phyloP scores from a whole-genome alignment of 2,329 filamentous ascomycete species.

The Hymenoscyphus infarciens region DNA sequence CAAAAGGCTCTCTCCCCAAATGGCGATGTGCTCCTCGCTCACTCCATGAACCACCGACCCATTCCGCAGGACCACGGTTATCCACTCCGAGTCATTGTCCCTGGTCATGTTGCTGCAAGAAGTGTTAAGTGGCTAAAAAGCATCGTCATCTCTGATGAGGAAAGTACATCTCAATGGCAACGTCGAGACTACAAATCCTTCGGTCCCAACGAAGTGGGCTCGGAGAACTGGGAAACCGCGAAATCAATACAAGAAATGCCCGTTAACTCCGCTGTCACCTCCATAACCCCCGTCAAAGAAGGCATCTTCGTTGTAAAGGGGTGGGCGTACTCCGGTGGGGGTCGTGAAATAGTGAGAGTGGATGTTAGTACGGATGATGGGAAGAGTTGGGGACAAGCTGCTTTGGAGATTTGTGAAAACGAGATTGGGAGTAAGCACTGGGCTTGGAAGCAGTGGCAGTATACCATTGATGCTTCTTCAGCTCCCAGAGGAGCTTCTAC shows the following conservation, averaged over 20 bases:
- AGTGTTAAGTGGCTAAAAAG: constrained; percentile 46
- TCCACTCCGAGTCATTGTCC: constrained; percentile 41
- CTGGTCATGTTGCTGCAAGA: constrained; percentile 43
- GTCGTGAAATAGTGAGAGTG: constrained; percentile 47
- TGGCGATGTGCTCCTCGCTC: constrained; percentile 48
- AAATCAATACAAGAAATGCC: constrained; percentile 65
- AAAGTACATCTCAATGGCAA: constrained; percentile 44
- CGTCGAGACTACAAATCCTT: constrained; percentile 67
- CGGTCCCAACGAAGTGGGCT: constrained; percentile 54
- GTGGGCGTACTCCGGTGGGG: constrained; percentile 48
- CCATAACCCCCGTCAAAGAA: constrained; percentile 39
- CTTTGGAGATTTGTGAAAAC: constrained; percentile 33
- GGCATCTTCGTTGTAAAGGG: constrained; percentile 39
- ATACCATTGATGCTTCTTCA: not conserved
- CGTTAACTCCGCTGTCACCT: constrained; percentile 62
- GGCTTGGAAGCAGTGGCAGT: constrained; percentile 11
- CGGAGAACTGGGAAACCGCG: constrained; percentile 59
- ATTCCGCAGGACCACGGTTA: constrained; percentile 46
- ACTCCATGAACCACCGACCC: constrained; percentile 44
- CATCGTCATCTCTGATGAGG: constrained; percentile 41
- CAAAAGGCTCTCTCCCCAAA: constrained; percentile 45
- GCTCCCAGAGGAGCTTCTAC: not conserved
- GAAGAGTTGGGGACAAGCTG: constrained; percentile 54
- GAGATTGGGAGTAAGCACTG: constrained; percentile 6
- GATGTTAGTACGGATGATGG: constrained; percentile 48